Base-by-base conservation (phyloP, 2,329 filamentous ascomycete species). In the Aspergillus ruber region DNA sequence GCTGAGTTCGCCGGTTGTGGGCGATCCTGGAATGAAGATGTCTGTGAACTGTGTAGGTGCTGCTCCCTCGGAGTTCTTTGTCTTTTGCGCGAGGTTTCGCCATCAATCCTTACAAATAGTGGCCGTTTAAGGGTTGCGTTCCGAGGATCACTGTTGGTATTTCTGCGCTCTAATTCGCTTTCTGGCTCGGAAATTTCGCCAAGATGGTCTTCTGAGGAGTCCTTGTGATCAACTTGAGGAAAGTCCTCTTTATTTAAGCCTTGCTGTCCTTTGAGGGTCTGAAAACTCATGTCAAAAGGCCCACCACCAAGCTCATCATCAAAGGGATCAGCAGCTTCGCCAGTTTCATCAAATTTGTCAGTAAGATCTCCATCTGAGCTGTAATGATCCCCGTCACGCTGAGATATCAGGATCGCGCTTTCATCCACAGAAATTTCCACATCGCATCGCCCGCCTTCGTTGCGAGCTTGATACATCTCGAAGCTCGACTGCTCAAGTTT, bases 351-450 rank as follows among this genome's bases (percentile, higher is more conserved):
- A 13, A 53, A 29, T 20, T 64, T 62, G 32, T 61, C 61, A 41
- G 57, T 60, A 25, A 62, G 54, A 29, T 73, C 67, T 47, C 76
- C 73, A 48, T 74, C 71, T 12, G 68, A 74, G 32, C 62, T 60
- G 50, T 71, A 71, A n/a, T 64, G 58, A 10, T 61, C 58, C 7
- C 69, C 65, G 27, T 72, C 68, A 3, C 55, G 69, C 1, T 74
- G 71, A 39, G 75, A 64, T n/a, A 73, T 67, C 20, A 75, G 64
- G 21, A 84, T 80, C 18, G 74, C 76, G 25, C 72, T 71, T 56
- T 88, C 84, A 55, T 90, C 84, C 4, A 89, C 81, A 18, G 83
- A 73, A 39, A 84, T 57, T 17, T 66, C 59, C 6, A 58, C 56
- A n/a, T 36, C 33, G 1, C 46, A 46, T 35, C 50, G 43, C 7